phyloP scores from a whole-genome alignment of 768 basidiomycete genomes.

The Auricularia heimuer region DNA sequence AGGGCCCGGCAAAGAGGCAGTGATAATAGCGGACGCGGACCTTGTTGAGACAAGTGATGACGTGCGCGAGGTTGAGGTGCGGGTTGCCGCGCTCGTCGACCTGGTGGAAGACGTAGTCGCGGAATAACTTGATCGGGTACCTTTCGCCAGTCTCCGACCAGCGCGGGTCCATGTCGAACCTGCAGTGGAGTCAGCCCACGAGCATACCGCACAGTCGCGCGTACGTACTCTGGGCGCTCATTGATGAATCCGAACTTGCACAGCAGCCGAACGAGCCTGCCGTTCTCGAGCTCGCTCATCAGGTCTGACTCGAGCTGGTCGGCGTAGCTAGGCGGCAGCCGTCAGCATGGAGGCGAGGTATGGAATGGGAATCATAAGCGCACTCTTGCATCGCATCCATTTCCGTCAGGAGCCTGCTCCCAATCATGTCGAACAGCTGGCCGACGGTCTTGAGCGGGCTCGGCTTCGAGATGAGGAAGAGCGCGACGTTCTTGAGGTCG shows the following conservation, averaged over 20 bases:
- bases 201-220: conserved; percentile 1
- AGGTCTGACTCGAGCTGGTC: conserved; percentile 81
- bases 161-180: conserved; percentile 88
- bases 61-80: conserved; percentile 82
- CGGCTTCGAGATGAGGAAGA: conserved; percentile 60
- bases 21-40: conserved; percentile 27
- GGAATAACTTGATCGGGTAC: conserved; percentile 96
- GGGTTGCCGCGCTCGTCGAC: conserved; percentile 86
- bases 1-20: conserved; percentile 2
- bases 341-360: not conserved
- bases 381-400: conserved; percentile 78
- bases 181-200: conserved; percentile 19
- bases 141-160: conserved; percentile 99
- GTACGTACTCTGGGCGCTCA: conserved; percentile 89
- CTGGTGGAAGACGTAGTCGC: conserved; percentile 97
- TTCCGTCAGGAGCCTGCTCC: conserved; percentile 60
- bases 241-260: conserved; percentile 98
- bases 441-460: conserved; percentile 62
- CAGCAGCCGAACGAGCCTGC: conserved; percentile 76
- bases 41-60: conserved; percentile 90
- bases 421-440: conserved; percentile 73
- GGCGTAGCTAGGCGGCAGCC: conserved; percentile 41
- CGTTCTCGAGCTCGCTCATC: conserved; percentile 87
- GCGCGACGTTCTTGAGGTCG: conserved; percentile 72
- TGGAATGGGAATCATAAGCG: conserved; percentile 15